phyloP scores from a whole-genome alignment of 1,284 basidiomycete genomes.

The Boletus sp. region DNA sequence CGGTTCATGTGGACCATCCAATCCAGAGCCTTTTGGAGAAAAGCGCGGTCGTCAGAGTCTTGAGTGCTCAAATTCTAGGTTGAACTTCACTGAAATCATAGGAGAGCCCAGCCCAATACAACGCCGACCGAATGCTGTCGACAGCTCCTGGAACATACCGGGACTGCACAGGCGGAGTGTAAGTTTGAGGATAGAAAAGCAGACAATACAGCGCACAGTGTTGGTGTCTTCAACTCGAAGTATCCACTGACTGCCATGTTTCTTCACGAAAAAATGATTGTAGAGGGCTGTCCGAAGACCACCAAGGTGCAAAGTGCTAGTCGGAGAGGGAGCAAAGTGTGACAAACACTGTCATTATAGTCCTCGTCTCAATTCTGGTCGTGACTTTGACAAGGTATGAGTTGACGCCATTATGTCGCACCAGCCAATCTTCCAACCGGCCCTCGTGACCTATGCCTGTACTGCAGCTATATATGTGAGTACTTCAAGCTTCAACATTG shows the following conservation, averaged over 20 bases:
- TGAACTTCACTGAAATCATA: slow-evolving; percentile 79
- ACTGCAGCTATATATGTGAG: too few species aligned
- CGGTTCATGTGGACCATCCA: slow-evolving; percentile 68
- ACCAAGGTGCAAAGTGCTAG: slow-evolving; percentile 91
- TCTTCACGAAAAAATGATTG: slow-evolving; percentile 86
- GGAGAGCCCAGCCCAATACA: slow-evolving; percentile 92
- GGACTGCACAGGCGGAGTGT: slow-evolving; percentile 47
- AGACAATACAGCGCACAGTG: slow-evolving; percentile 14
- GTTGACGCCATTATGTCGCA: too few species aligned
- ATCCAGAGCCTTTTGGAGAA: slow-evolving; percentile 63
- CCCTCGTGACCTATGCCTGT: too few species aligned
- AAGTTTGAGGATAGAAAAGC: background rate
- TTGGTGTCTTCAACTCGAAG: slow-evolving; percentile 97
- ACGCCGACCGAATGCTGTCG: slow-evolving; percentile 71
- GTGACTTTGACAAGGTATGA: background rate
- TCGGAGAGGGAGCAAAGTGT: slow-evolving; percentile 97
- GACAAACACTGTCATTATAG: slow-evolving; percentile 46
- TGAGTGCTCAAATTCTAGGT: background rate
- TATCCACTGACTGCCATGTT: slow-evolving; percentile 84
- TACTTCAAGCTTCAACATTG: too few species aligned
- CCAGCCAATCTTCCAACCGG: too few species aligned
- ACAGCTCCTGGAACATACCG: slow-evolving; percentile 82
- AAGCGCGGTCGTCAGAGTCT: background rate
- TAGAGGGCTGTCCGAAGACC: slow-evolving; percentile 96
- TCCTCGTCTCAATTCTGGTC: background rate